A percentile compares a stretch with the other conserved stretches of the same genome.
These are phyloP conservation scores for Candida nitratophila DNA, from an alignment of 805 yeast genomes.

Conservation along the genomic window DNA sequence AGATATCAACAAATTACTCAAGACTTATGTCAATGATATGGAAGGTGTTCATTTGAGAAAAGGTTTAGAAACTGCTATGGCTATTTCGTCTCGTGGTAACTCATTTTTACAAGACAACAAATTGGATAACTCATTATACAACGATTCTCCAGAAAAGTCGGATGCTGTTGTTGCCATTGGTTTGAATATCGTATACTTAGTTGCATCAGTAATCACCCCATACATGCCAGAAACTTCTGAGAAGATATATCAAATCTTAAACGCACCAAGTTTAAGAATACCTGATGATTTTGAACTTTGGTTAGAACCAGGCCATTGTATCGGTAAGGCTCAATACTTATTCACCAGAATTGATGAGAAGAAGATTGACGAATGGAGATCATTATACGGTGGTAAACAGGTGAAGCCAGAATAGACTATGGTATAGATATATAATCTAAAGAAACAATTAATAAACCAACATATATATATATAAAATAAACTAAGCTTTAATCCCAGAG, in stretches of 20 bases:
- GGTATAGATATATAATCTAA: too few species aligned
- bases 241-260: conserved; percentile 69
- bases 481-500: too few species aligned
- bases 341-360: conserved; percentile 89
- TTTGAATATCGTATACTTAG: conserved; percentile 76
- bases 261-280: conserved; percentile 72
- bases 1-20: conserved; percentile 60
- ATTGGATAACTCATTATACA: conserved; percentile 80
- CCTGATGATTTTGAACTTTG: conserved; percentile 68
- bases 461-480: too few species aligned
- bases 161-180: conserved; percentile 94
- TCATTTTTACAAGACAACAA: conserved; percentile 93
- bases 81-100: conserved; percentile 88
- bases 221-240: conserved; percentile 81
- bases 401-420: conserved; percentile 9
- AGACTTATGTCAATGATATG: conserved; percentile 60
- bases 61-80: conserved; percentile 90
- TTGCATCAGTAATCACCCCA: conserved; percentile 79
- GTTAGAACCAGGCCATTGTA: conserved; percentile 73
- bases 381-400: conserved; percentile 77
- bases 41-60: conserved; percentile 76
- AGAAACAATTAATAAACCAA: too few species aligned
- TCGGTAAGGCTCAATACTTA: conserved; percentile 86
- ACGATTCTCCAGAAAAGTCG: conserved; percentile 67
- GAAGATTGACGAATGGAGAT: conserved; percentile 82